Base-by-base conservation (phyloP, 2,329 filamentous ascomycete genomes). In the Claviceps capensis region DNA sequence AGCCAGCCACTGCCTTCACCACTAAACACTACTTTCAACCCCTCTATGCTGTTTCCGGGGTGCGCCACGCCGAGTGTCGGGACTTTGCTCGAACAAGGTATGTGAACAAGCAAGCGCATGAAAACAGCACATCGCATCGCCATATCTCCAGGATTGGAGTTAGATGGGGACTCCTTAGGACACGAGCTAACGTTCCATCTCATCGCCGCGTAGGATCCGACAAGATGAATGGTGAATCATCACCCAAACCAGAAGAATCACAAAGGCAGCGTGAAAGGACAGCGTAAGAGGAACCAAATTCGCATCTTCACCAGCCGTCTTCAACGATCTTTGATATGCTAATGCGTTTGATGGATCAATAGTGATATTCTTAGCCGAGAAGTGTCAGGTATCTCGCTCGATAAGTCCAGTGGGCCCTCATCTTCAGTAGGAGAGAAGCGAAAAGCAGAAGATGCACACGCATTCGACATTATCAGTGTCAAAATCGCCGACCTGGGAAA, bases 401-500 rank as follows among this genome's bases (percentile, higher is more conserved):
- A 94, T 63, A 95, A 89, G 65, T 74, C 73, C 23, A 69, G 69
- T 52, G 71, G 68, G 43, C 70, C 72, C 34, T 70, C 76, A 16
- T 73, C 78, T 3, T 71, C 72, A 30, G 62, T 69, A 3, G 76
- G 79, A 50, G 83, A 87, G 62, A 85, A 86, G 68, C 78, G 71
- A 60, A 72, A 76, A 60, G 73, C 73, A 57, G 80, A 82, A 58
- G 78, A 87, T 57, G 71, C 70, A 53, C 65, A 73, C 63, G 62
- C 69, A 60, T 62, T 74, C 59, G 86, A 90, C 57, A 85, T 89
- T 58, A 97, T 98, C 61, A 96, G 91, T 37, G 93, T 98, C 67
- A 98, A 98, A 73, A 98, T 98, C 72, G 93, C 93, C 43, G 93
- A 98, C 73, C 75, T 98, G 52, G 93, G 93, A 54, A 98, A 98